Conservation (phyloP, 805 yeast species). For the Teunomyces gatunensis region DNA sequence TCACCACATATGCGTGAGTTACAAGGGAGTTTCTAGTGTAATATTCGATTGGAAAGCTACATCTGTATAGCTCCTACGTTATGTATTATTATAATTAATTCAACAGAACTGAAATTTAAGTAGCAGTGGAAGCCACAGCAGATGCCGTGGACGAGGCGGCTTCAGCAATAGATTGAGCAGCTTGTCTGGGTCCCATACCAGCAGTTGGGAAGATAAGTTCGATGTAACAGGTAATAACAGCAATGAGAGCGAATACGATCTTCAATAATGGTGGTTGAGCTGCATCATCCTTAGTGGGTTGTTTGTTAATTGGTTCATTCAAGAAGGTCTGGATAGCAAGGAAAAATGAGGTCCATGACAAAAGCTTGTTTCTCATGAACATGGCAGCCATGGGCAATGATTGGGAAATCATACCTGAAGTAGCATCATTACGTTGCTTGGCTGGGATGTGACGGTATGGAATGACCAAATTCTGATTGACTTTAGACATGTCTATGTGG, state of each 20-base stretch:
- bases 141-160: conserved; percentile 19
- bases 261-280: conserved; percentile 49
- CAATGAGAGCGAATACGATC: conserved; percentile 43
- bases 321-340: conserved; percentile 49
- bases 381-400: conserved; percentile 68
- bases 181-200: conserved; percentile 11
- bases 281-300: conserved; percentile 20
- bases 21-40: conserved; percentile 33
- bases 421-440: conserved; percentile 43
- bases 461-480: conserved; percentile 7
- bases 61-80: neutral
- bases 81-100: conserved; percentile 1
- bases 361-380: conserved; percentile 57
- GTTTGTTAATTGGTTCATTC: conserved; percentile 40
- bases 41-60: conserved; percentile 14
- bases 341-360: conserved; percentile 56
- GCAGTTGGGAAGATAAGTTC: conserved; percentile 48
- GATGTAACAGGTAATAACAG: conserved; percentile 53
- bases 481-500: conserved; percentile 1
- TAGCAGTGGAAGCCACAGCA: conserved; percentile 13
- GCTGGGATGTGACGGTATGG: conserved; percentile 48
- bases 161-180: conserved; percentile 20
- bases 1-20: conserved; percentile 27
- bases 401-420: conserved; percentile 48
- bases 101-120: conserved; percentile 4